phyloP scores from a whole-genome alignment of 2,329 filamentous ascomycete species.

The Anisogramma anomala region DNA sequence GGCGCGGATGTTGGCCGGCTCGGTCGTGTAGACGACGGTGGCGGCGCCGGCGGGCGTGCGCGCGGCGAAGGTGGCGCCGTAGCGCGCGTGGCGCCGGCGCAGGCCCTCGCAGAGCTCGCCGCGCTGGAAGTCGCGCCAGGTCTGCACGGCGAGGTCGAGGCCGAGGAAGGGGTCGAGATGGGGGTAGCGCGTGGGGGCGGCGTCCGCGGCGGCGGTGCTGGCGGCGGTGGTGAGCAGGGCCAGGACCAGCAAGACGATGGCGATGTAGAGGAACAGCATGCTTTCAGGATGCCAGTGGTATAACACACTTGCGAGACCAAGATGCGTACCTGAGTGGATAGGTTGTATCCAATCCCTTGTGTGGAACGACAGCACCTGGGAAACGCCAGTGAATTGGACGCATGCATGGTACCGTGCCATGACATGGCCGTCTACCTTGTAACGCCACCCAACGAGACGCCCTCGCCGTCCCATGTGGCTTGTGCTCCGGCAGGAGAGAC shows the following conservation, averaged over 20 bases:
- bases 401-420: not conserved
- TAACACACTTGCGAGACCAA: not conserved
- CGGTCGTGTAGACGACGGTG: constrained; percentile 9
- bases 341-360: not conserved
- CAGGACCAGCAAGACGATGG: not conserved
- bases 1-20: constrained; percentile 10
- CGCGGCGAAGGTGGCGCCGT: constrained; percentile 7
- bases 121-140: constrained; percentile 4
- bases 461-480: too few relatives aligned
- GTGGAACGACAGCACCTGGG: not conserved
- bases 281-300: not conserved
- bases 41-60: not conserved
- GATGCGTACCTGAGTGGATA: not conserved
- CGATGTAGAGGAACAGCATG: not conserved
- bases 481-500: too few relatives aligned
- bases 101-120: constrained; percentile 8
- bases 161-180: constrained; percentile 4
- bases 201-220: not conserved
- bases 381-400: not conserved
- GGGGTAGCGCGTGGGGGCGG: not conserved
- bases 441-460: not conserved
- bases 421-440: not conserved
- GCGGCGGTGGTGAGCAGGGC: not conserved
- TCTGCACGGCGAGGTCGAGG: not conserved
- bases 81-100: constrained; percentile 1